Conservation (phyloP, 768 basidiomycete genomes). For the Russula griseocarnosa region DNA sequence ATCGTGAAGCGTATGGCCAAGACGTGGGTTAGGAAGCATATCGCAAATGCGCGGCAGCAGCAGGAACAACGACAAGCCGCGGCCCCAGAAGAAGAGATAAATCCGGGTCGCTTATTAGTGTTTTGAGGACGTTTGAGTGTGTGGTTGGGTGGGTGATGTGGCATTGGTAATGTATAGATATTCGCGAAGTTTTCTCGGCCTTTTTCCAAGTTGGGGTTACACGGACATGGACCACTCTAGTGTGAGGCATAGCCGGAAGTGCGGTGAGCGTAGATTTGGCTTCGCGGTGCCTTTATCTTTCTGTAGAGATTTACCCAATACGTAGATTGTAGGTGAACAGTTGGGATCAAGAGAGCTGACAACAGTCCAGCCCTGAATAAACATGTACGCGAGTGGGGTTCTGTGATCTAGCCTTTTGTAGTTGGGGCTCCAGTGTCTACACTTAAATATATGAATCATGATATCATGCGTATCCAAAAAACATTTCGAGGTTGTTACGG, state of each 20-base stretch:
- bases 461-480: neutral
- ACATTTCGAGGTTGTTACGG: neutral
- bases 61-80: no score
- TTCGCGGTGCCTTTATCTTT: no score
- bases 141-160: neutral
- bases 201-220: neutral
- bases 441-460: no score
- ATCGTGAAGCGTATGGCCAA: slow-evolving; percentile 22
- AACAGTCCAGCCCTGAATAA: neutral
- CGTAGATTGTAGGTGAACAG: no score
- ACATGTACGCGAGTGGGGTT: neutral
- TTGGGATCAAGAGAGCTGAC: no score
- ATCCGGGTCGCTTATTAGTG: no score
- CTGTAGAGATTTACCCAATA: no score
- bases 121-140: neutral
- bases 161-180: neutral
- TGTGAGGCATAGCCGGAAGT: neutral
- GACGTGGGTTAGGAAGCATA: slow-evolving; percentile 13
- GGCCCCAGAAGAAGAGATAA: neutral
- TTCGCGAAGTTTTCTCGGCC: neutral
- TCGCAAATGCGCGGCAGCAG: neutral
- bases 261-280: neutral
- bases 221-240: neutral
- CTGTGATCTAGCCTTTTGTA: neutral
- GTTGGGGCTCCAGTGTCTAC: neutral